phyloP scores from a whole-genome alignment of 352 stramenopile species.

The Pythium aphanidermatum region DNA sequence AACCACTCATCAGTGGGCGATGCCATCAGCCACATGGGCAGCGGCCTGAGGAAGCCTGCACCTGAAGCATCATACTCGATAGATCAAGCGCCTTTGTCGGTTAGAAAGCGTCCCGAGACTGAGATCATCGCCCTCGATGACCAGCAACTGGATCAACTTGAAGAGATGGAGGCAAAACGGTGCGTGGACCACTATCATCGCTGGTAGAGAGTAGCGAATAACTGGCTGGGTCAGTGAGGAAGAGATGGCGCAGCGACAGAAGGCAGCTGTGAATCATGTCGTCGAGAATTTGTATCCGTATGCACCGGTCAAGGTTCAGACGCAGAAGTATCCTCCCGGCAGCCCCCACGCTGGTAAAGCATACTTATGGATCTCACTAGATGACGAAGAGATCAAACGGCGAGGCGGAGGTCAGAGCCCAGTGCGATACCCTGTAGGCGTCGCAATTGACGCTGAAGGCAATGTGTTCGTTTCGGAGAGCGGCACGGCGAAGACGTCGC shows the following conservation, averaged over 20 bases:
- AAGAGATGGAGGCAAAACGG: slow-evolving; percentile 55
- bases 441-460: slow-evolving; percentile 55
- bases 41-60: slow-evolving; percentile 32
- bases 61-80: slow-evolving; percentile 12
- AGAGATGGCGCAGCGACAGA: slow-evolving; percentile 40
- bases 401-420: slow-evolving; percentile 31
- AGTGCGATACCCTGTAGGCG: slow-evolving; percentile 59
- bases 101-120: too few relatives aligned
- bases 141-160: slow-evolving; percentile 44
- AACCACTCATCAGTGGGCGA: too few relatives aligned
- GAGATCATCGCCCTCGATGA: too few relatives aligned
- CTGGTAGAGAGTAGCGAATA: neutral
- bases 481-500: neutral
- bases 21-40: too few relatives aligned
- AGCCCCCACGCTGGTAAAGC: slow-evolving; percentile 55
- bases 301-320: slow-evolving; percentile 64
- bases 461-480: slow-evolving; percentile 69
- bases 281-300: slow-evolving; percentile 80
- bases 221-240: slow-evolving; percentile 26
- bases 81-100: neutral
- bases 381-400: slow-evolving; percentile 60
- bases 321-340: slow-evolving; percentile 51
- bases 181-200: slow-evolving; percentile 2
- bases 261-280: slow-evolving; percentile 47
- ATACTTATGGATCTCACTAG: slow-evolving; percentile 73